Conservation (phyloP, 2,329 filamentous ascomycete species). For the Ceratocystis cacaofunesta region DNA sequence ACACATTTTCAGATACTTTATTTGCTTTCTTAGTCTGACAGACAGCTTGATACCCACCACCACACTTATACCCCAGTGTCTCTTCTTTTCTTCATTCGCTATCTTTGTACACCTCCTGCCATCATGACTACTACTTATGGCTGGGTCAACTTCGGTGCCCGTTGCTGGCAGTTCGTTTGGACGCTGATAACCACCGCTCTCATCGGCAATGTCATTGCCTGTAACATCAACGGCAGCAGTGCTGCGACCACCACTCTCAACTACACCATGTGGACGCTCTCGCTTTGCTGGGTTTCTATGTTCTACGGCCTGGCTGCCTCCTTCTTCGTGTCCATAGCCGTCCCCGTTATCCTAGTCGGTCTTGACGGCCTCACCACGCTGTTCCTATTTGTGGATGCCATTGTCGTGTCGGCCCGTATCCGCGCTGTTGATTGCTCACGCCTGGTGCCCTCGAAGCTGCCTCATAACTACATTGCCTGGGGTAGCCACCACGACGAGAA, state of each 20-base stretch:
- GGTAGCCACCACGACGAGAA: conserved; percentile 44
- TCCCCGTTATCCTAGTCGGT: conserved; percentile 38
- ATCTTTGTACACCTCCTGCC: background rate
- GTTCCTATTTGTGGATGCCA: conserved; percentile 55
- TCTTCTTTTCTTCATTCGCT: background rate
- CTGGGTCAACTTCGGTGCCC: conserved; percentile 30
- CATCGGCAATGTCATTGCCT: conserved; percentile 43
- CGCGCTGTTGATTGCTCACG: conserved; percentile 53
- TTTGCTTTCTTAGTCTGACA: too few relatives aligned
- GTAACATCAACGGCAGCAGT: conserved; percentile 30
- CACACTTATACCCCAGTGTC: background rate
- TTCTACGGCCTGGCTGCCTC: conserved; percentile 46
- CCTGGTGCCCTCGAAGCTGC: conserved; percentile 23
- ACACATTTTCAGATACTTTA: too few relatives aligned
- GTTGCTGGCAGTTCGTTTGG: conserved; percentile 36
- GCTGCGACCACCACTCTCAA: conserved; percentile 37
- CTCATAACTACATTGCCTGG: conserved; percentile 43
- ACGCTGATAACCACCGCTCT: conserved; percentile 40
- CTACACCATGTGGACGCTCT: conserved; percentile 55
- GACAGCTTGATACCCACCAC: background rate
- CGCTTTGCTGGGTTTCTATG: conserved; percentile 49
- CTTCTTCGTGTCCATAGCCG: conserved; percentile 37
- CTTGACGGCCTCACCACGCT: conserved; percentile 46
- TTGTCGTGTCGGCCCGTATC: conserved; percentile 57
- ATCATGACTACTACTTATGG: conserved; percentile 26